These are phyloP conservation scores for Candida morakotiae DNA, from an alignment of 805 yeast genomes.

Conservation along the genomic window DNA sequence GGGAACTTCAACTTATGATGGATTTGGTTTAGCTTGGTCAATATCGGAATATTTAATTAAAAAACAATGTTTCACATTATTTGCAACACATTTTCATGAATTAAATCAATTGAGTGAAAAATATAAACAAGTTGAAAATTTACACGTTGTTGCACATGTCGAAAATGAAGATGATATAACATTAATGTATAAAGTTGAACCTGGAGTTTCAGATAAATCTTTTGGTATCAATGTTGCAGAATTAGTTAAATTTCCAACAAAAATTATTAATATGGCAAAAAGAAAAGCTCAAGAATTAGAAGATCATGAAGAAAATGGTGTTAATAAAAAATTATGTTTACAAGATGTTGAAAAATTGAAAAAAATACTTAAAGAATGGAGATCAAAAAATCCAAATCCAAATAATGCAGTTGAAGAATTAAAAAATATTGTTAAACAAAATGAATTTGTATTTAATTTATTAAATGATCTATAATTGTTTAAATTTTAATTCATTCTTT, in stretches of 20 bases:
- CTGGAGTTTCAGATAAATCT: slow-evolving; percentile 93
- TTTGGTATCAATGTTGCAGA: slow-evolving; percentile 98
- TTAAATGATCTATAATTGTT: slow-evolving; percentile 3
- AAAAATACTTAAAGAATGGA: slow-evolving; percentile 55
- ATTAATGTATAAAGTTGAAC: slow-evolving; percentile 86
- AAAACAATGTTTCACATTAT: slow-evolving; percentile 73
- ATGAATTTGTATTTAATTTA: slow-evolving; percentile 46
- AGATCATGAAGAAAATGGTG: slow-evolving; percentile 35
- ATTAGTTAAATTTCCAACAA: slow-evolving; percentile 85
- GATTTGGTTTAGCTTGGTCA: slow-evolving; percentile 97
- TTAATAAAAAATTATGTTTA: slow-evolving; percentile 44
- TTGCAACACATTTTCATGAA: slow-evolving; percentile 98
- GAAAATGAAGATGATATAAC: slow-evolving; percentile 72
- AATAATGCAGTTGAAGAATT: slow-evolving; percentile 26
- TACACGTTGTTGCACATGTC: slow-evolving; percentile 92
- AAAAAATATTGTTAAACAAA: slow-evolving; percentile 17
- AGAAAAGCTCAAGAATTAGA: slow-evolving; percentile 81
- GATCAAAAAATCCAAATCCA: slow-evolving; percentile 37
- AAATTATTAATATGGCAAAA: slow-evolving; percentile 92
- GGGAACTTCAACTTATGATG: slow-evolving; percentile 88
- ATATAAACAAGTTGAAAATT: slow-evolving; percentile 63
- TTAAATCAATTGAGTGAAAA: slow-evolving; percentile 73
- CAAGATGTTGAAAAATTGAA: slow-evolving; percentile 54
- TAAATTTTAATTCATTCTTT: slow-evolving; percentile 2
- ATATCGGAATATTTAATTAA: slow-evolving; percentile 83